Evolutionary conservation across 208 protist species (phyloP).

Genomic region (Acanthamoeba comandoni): DNA sequence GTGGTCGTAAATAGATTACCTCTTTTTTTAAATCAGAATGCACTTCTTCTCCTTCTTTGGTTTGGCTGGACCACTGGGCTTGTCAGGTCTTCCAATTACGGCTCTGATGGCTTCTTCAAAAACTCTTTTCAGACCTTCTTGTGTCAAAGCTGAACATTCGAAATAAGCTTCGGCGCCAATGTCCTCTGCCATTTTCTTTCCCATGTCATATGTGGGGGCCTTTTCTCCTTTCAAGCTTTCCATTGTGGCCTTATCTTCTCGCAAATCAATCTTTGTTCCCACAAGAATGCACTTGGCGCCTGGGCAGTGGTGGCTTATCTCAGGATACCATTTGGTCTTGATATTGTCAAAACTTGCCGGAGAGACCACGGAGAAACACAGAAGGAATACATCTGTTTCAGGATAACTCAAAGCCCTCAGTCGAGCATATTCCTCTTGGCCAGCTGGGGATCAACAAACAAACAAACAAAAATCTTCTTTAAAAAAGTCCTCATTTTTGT

Average conservation of each 20-base stretch:
- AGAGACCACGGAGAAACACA: slow-evolving; percentile 87
- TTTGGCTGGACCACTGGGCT: slow-evolving; percentile 70
- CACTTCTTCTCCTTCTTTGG: slow-evolving; percentile 77
- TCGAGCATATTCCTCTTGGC: slow-evolving; percentile 91
- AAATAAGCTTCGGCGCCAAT: slow-evolving; percentile 75
- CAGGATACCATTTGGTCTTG: slow-evolving; percentile 76
- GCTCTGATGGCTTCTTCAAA: slow-evolving; percentile 77
- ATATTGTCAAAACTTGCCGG: slow-evolving; percentile 79
- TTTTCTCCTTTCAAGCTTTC: slow-evolving; percentile 79
- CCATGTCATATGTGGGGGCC: slow-evolving; percentile 69
- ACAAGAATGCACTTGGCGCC: slow-evolving; percentile 82
- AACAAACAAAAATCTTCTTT: no score
- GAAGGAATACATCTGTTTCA: slow-evolving; percentile 82
- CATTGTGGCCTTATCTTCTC: slow-evolving; percentile 78
- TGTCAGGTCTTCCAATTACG: slow-evolving; percentile 77
- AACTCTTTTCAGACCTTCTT: slow-evolving; percentile 75
- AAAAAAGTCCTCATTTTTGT: no score
- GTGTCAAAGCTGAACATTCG: slow-evolving; percentile 79
- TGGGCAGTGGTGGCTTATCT: slow-evolving; percentile 80
- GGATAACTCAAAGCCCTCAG: slow-evolving; percentile 89
- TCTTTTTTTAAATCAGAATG: slow-evolving; percentile 77
- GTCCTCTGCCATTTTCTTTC: slow-evolving; percentile 77
- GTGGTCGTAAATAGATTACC: not conserved
- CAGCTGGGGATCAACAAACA: slow-evolving; percentile 88
- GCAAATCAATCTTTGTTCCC: slow-evolving; percentile 86